Percentiles rank a stretch among this genome's conserved stretches.
phyloP scores from a whole-genome alignment of 108 stramenopile species.

The Nannochloropsis salina region DNA sequence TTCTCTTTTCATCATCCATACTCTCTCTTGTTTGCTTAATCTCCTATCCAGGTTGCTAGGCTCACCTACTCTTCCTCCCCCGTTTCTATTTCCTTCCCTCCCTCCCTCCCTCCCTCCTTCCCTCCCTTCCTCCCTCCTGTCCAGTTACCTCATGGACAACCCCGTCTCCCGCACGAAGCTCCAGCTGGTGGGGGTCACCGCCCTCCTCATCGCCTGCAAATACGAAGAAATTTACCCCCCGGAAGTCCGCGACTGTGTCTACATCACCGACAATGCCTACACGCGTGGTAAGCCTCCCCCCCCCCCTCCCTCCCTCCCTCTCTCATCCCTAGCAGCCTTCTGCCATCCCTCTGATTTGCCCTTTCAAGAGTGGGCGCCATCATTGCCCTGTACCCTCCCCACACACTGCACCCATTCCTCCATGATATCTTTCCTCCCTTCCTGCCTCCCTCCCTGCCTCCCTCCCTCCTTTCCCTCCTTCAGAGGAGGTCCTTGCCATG shows the following conservation, averaged over 20 bases:
- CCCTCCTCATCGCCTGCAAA: slow-evolving; percentile 57
- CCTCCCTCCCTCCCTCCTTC: neutral
- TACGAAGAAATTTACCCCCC: slow-evolving; percentile 56
- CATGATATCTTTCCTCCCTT: neutral
- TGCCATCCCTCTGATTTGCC: neutral
- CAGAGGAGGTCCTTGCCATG: slow-evolving; percentile 52
- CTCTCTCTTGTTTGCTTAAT: too few relatives aligned
- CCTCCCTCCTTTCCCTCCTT: slow-evolving; percentile 49
- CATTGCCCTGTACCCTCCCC: neutral
- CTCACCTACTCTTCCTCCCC: too few relatives aligned
- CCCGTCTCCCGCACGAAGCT: slow-evolving; percentile 45
- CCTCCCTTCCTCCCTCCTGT: slow-evolving; percentile 22
- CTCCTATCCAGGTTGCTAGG: too few relatives aligned
- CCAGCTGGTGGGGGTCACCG: slow-evolving; percentile 54
- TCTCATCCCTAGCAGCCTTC: neutral
- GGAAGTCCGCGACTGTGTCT: slow-evolving; percentile 53
- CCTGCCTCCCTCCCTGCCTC: slow-evolving; percentile 31
- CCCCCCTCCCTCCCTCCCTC: slow-evolving; percentile 1
- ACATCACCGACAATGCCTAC: slow-evolving; percentile 49
- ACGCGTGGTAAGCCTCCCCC: neutral
- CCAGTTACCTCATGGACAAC: slow-evolving; percentile 11
- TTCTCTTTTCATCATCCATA: neutral
- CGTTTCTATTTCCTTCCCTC: too few relatives aligned
- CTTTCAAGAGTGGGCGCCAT: neutral
- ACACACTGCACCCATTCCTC: neutral